A percentile compares a stretch with the other conserved stretches of the same genome.
Evolutionary conservation across 345 rosid species (phyloP).

Genomic region (Gynandropsis gynandra): DNA sequence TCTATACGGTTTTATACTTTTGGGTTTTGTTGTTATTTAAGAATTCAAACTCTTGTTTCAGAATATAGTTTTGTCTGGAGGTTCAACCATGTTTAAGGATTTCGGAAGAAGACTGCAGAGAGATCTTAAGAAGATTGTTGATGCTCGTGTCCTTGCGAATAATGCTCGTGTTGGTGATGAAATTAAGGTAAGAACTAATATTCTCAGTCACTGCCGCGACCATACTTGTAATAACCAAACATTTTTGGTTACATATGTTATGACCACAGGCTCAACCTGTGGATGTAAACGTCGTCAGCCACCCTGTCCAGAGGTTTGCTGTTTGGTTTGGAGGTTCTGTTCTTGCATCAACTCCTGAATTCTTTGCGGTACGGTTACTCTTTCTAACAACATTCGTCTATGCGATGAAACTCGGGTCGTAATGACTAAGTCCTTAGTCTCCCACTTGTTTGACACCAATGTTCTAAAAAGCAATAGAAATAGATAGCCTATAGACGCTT

Average conservation of each 20-base stretch:
- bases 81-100: conserved; percentile 99
- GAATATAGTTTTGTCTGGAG: conserved; percentile 97
- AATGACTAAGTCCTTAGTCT: too few species aligned
- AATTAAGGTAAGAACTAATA: conserved; percentile 43
- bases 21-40: not conserved
- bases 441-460: too few species aligned
- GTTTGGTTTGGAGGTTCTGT: conserved; percentile 99
- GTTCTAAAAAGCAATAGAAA: too few species aligned
- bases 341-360: conserved; percentile 96
- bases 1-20: not conserved
- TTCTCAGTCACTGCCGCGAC: not conserved
- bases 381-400: not conserved
- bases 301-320: conserved; percentile 90
- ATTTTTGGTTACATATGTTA: conserved; percentile 1
- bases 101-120: conserved; percentile 94
- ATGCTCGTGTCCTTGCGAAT: conserved; percentile 76
- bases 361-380: conserved; percentile 47
- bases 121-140: conserved; percentile 92
- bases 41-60: conserved; percentile 21
- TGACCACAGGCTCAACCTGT: conserved; percentile 67
- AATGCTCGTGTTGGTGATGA: conserved; percentile 73
- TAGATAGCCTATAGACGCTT: too few species aligned
- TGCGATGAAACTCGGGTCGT: too few species aligned
- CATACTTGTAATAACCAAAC: not conserved
- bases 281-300: conserved; percentile 94